Conservation (phyloP, 2,329 filamentous ascomycete genomes). For the Phaeosphaeria sp. region DNA sequence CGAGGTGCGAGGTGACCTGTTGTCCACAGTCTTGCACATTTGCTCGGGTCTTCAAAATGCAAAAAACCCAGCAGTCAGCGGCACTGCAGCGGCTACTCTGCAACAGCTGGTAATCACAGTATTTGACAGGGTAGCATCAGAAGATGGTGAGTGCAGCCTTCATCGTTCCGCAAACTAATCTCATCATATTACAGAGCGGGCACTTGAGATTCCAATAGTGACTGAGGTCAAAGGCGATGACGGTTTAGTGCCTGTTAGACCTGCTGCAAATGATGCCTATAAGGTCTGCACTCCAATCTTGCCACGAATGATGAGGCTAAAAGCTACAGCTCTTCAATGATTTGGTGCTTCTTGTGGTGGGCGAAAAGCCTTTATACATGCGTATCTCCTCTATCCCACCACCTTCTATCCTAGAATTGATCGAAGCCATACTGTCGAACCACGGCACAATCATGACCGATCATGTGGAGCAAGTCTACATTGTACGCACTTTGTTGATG, state of each 20-base stretch:
- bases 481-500: conserved; percentile 79
- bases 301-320: conserved; percentile 6
- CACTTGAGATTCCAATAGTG: conserved; percentile 62
- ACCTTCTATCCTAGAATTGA: conserved; percentile 86
- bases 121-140: conserved; percentile 85
- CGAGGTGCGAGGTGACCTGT: conserved; percentile 79
- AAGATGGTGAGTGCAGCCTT: conserved; percentile 68
- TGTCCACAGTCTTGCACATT: conserved; percentile 84
- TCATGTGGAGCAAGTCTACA: conserved; percentile 80
- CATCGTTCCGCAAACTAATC: background rate
- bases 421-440: conserved; percentile 87
- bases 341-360: conserved; percentile 85
- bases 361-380: conserved; percentile 81
- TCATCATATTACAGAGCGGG: conserved; percentile 34
- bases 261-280: conserved; percentile 85
- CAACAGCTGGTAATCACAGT: conserved; percentile 92
- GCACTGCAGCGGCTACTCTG: conserved; percentile 93
- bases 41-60: conserved; percentile 90
- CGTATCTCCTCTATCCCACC: conserved; percentile 78
- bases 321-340: conserved; percentile 78
- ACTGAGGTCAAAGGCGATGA: conserved; percentile 73
- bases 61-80: conserved; percentile 92
- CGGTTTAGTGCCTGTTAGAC: conserved; percentile 69
- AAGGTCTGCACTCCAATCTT: conserved; percentile 55
- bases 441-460: conserved; percentile 79